Evolutionary conservation across 164 flowering plant genomes (phyloP).

Genomic region (Vitis cinerea): DNA sequence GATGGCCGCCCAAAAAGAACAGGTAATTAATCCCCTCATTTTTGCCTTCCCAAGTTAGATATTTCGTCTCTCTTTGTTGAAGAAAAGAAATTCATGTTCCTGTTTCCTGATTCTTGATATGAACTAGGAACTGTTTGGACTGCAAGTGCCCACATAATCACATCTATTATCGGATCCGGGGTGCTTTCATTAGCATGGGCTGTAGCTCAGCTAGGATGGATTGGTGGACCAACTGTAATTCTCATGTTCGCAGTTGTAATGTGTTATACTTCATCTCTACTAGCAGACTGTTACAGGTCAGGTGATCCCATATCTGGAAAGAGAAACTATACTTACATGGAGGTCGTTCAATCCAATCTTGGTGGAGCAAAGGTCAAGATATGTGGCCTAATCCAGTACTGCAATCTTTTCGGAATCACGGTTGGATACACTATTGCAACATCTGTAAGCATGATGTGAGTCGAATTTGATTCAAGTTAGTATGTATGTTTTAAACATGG

Average conservation of each 20-base stretch:
- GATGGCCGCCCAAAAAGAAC: too few species aligned
- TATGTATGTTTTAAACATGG: too few species aligned
- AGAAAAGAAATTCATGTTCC: too few species aligned
- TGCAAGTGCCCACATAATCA: constrained; percentile 65
- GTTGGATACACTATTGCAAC: constrained; percentile 62
- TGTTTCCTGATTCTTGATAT: too few species aligned
- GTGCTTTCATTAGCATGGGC: constrained; percentile 65
- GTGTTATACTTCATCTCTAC: constrained; percentile 48
- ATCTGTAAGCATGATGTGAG: constrained; percentile 61
- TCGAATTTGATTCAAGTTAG: background rate
- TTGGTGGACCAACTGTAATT: constrained; percentile 62
- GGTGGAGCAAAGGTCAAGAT: constrained; percentile 46
- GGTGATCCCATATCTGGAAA: constrained; percentile 51
- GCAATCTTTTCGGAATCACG: constrained; percentile 44
- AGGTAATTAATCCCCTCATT: too few species aligned
- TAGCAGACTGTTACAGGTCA: constrained; percentile 53
- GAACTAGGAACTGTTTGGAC: constrained; percentile 52
- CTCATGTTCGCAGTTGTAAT: constrained; percentile 49
- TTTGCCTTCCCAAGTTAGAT: too few species aligned
- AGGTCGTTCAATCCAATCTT: constrained; percentile 55
- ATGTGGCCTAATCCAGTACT: constrained; percentile 47
- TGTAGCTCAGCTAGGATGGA: constrained; percentile 67
- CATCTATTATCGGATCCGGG: constrained; percentile 69
- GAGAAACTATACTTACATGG: constrained; percentile 63
- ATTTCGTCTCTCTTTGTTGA: too few species aligned